A percentile compares a stretch with the other conserved stretches of the same genome.
These are phyloP conservation scores for Hippophae gyantsensis DNA, from an alignment of 306 rosid genomes.

Conservation along the genomic window DNA sequence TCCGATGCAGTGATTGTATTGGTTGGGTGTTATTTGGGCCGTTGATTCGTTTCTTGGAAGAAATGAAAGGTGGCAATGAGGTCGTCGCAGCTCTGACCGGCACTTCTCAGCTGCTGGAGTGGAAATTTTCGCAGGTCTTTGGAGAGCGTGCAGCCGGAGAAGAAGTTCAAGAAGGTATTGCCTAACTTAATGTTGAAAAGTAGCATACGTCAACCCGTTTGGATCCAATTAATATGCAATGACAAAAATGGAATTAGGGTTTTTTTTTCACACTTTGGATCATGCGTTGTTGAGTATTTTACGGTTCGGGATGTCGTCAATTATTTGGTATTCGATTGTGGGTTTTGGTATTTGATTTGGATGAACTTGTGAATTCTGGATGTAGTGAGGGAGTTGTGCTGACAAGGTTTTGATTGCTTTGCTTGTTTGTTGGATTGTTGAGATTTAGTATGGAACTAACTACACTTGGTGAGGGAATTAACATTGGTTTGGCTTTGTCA, in stretches of 20 bases:
- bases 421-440: slow-evolving; percentile 18
- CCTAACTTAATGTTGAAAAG: slow-evolving; percentile 2
- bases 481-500: slow-evolving; percentile 18
- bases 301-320: slow-evolving; percentile 22
- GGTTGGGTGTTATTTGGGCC: too few relatives aligned
- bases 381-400: slow-evolving; percentile 19
- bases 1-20: too few relatives aligned
- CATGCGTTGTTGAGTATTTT: slow-evolving; percentile 23
- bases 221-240: slow-evolving; percentile 7
- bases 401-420: slow-evolving; percentile 28
- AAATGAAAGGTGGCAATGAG: slow-evolving; percentile 32
- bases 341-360: slow-evolving; percentile 26
- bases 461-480: slow-evolving; percentile 5
- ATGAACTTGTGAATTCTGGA: slow-evolving; percentile 21
- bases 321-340: slow-evolving; percentile 22
- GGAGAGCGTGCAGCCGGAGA: slow-evolving; percentile 58
- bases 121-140: slow-evolving; percentile 53
- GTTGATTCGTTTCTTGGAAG: not conserved
- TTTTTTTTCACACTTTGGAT: slow-evolving; percentile 21
- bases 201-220: not conserved
- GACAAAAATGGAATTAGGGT: not conserved
- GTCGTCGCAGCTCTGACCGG: slow-evolving; percentile 12
- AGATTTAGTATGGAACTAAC: not conserved
- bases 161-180: slow-evolving; percentile 55
- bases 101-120: slow-evolving; percentile 30